Conservation (phyloP, 106 monocot species). For the Platanthera guangdongensis region DNA sequence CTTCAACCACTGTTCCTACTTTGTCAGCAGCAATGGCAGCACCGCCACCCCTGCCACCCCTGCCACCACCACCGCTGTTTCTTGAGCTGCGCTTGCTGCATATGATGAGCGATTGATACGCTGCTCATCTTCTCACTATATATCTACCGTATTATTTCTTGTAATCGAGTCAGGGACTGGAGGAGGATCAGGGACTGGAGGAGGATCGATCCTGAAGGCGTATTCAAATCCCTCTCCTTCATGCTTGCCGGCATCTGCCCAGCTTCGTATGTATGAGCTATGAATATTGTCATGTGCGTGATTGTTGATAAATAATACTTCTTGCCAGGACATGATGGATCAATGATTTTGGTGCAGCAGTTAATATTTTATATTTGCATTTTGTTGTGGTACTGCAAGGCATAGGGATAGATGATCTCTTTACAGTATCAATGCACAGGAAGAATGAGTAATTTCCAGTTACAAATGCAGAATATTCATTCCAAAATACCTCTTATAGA, state of each 20-base stretch:
- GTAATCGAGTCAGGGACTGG: background rate
- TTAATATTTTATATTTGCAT: background rate
- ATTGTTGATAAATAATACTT: background rate
- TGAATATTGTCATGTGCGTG: background rate
- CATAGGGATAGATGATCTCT: too few relatives aligned
- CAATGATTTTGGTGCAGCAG: background rate
- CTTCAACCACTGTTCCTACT: conserved; percentile 37
- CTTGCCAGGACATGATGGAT: background rate
- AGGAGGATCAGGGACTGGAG: background rate
- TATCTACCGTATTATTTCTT: background rate
- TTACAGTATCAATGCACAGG: too few relatives aligned
- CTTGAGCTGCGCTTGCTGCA: background rate
- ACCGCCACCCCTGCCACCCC: background rate
- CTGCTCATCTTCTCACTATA: background rate
- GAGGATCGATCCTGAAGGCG: background rate
- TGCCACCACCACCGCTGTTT: background rate
- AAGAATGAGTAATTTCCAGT: too few relatives aligned
- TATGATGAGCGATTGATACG: background rate
- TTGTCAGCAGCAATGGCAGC: background rate
- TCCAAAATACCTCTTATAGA: too few relatives aligned
- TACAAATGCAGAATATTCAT: too few relatives aligned
- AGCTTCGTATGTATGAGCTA: background rate
- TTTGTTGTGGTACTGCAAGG: too few relatives aligned
- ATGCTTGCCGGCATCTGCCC: background rate
- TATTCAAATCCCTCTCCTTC: background rate